phyloP scores from a whole-genome alignment of 371 early-diverging fungal species.

The Mortierella sp. region DNA sequence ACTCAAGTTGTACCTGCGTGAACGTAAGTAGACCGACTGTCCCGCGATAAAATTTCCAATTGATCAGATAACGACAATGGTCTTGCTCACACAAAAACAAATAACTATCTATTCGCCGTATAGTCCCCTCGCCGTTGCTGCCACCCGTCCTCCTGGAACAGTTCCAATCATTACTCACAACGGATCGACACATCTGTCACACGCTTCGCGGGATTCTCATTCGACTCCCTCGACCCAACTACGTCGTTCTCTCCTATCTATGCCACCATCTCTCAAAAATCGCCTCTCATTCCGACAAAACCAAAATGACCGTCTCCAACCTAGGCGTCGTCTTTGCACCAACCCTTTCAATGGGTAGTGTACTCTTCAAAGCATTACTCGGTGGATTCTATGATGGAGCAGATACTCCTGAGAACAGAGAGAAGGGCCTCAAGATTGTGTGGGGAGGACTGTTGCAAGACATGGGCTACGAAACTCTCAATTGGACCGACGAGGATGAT shows the following conservation, averaged over 20 bases:
- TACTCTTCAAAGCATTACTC: constrained; percentile 51
- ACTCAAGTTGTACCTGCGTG: constrained; percentile 56
- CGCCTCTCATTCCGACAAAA: constrained; percentile 44
- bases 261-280: constrained; percentile 57
- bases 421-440: constrained; percentile 48
- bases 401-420: constrained; percentile 38
- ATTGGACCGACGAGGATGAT: constrained; percentile 20
- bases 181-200: constrained; percentile 51
- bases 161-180: constrained; percentile 49
- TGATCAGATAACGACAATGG: not conserved
- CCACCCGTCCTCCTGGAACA: constrained; percentile 40
- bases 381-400: constrained; percentile 43
- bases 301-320: constrained; percentile 56
- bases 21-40: constrained; percentile 39
- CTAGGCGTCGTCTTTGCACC: constrained; percentile 55
- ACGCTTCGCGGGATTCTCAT: constrained; percentile 47
- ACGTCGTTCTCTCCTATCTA: constrained; percentile 40
- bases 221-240: constrained; percentile 43
- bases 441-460: constrained; percentile 45
- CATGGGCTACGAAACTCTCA: constrained; percentile 14
- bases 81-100: not conserved
- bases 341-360: constrained; percentile 51
- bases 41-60: not conserved
- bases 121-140: constrained; percentile 47
- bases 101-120: not conserved